phyloP scores from a whole-genome alignment of 768 basidiomycete species.

The Trametes sanguinea region DNA sequence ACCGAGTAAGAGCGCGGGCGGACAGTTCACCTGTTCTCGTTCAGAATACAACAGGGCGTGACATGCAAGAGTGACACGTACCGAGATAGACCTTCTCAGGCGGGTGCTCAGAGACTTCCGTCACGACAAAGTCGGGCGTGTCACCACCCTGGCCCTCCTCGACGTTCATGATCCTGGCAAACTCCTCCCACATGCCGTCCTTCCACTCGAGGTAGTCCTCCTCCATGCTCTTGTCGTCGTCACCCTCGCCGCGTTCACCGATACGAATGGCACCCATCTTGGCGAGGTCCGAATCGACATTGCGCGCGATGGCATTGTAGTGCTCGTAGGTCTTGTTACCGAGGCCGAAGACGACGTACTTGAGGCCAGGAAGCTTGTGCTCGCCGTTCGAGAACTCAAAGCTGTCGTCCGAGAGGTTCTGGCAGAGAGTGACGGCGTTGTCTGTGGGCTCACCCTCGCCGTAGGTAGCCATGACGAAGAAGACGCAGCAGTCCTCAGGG shows the following conservation, averaged over 20 bases:
- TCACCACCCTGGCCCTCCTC: conserved; percentile 98
- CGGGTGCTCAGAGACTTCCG: conserved; percentile 74
- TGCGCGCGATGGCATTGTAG: conserved; percentile 87
- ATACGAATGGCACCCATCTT: conserved; percentile 85
- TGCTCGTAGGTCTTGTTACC: conserved; percentile 96
- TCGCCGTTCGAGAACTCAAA: conserved; percentile 86
- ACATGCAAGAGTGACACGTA: conserved; percentile 36
- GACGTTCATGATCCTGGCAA: conserved; percentile 79
- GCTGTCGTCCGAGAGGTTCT: conserved; percentile 83
- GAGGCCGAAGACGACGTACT: conserved; percentile 93
- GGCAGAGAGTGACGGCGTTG: conserved; percentile 93
- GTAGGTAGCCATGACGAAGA: conserved; percentile 98
- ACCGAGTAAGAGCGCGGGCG: conserved; percentile 87
- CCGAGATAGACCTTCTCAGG: conserved; percentile 92
- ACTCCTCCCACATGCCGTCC: conserved; percentile 93
- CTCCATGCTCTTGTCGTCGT: conserved; percentile 99
- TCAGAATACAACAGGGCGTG: conserved; percentile 17
- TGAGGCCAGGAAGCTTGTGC: conserved; percentile 76
- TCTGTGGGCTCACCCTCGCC: conserved; percentile 99
- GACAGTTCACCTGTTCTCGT: conserved; percentile 79
- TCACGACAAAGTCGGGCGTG: conserved; percentile 89
- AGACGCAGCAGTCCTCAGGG: conserved; percentile 82
- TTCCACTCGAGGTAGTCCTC: conserved; percentile 99
- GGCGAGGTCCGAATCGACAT: conserved; percentile 70
- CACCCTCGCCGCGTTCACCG: conserved; percentile 91